Percentiles rank a stretch among this genome's conserved stretches.
Evolutionary conservation across 805 yeast species (phyloP).

Genomic region (Torulaspora franciscae): DNA sequence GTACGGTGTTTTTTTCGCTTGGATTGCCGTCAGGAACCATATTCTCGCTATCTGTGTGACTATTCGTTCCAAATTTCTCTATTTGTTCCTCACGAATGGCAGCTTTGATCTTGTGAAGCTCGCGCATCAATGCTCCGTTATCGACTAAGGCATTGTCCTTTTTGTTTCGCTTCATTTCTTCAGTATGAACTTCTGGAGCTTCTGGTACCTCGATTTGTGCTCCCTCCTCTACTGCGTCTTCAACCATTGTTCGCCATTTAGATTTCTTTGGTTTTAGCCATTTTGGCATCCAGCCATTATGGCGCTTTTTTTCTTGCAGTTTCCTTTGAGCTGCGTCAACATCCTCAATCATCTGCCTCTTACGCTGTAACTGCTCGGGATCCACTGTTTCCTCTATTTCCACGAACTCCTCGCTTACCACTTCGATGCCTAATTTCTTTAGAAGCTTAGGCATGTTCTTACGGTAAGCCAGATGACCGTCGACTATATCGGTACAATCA

Average conservation of each 20-base stretch:
- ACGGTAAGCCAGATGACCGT: slow-evolving; percentile 97
- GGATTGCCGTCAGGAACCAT: not conserved
- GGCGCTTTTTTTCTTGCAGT: slow-evolving; percentile 41
- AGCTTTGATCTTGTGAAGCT: slow-evolving; percentile 23
- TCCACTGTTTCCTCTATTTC: slow-evolving; percentile 92
- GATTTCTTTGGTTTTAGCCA: slow-evolving; percentile 50
- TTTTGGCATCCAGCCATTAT: slow-evolving; percentile 40
- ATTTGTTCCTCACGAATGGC: slow-evolving; percentile 24
- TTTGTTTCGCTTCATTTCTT: slow-evolving; percentile 11
- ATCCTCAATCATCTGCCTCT: slow-evolving; percentile 74
- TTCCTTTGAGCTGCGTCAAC: slow-evolving; percentile 78
- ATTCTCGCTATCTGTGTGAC: not conserved
- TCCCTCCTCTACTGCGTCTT: slow-evolving; percentile 35
- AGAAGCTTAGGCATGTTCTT: slow-evolving; percentile 83
- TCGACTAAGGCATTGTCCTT: slow-evolving; percentile 29
- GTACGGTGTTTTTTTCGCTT: not conserved
- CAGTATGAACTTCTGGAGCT: slow-evolving; percentile 15
- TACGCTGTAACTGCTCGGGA: slow-evolving; percentile 78
- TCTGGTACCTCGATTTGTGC: slow-evolving; percentile 21
- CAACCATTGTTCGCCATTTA: slow-evolving; percentile 63
- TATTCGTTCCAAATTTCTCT: not conserved
- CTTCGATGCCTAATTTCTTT: slow-evolving; percentile 66
- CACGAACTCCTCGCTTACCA: slow-evolving; percentile 82
- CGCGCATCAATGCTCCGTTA: slow-evolving; percentile 31
- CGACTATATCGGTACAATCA: slow-evolving; percentile 80